Conservation (phyloP, 768 basidiomycete species). For the Rossbeevera mucosa region DNA sequence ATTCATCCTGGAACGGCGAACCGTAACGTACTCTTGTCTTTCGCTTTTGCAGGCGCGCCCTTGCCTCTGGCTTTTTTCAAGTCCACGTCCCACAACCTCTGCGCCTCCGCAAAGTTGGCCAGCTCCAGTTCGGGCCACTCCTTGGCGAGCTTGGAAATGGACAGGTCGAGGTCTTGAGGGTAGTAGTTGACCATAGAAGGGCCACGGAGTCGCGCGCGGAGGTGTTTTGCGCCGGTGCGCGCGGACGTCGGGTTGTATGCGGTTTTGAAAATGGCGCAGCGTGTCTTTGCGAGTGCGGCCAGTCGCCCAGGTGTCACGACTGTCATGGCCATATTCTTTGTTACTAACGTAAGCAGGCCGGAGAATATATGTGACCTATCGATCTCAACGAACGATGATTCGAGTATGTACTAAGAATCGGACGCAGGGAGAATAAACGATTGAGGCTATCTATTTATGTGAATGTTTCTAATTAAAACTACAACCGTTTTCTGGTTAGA, state of each 20-base stretch:
- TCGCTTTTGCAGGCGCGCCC: constrained; percentile 79
- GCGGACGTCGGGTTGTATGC: constrained; percentile 77
- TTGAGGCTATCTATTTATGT: too few relatives aligned
- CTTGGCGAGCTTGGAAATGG: constrained; percentile 47
- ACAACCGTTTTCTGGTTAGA: too few relatives aligned
- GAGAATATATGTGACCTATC: too few relatives aligned
- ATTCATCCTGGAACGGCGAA: not conserved
- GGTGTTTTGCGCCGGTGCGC: constrained; percentile 90
- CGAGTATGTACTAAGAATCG: too few relatives aligned
- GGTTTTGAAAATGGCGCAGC: constrained; percentile 78
- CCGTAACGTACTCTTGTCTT: constrained; percentile 50
- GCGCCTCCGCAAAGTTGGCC: constrained; percentile 61
- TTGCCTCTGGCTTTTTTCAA: constrained; percentile 72
- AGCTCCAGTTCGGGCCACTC: constrained; percentile 56
- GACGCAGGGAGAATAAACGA: too few relatives aligned
- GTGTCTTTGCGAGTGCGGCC: constrained; percentile 37
- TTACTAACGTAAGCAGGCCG: too few relatives aligned
- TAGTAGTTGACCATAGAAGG: constrained; percentile 87
- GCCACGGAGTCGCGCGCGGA: constrained; percentile 74
- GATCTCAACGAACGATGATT: too few relatives aligned
- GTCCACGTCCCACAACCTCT: constrained; percentile 64
- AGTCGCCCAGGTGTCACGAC: not conserved
- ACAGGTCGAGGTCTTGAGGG: constrained; percentile 54
- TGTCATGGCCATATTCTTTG: not conserved
- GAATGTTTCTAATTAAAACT: too few relatives aligned